A percentile compares a stretch with the other conserved stretches of the same genome.
Conservation (phyloP, 441 rosid species). For the Bocquillonia castaneifolia region DNA sequence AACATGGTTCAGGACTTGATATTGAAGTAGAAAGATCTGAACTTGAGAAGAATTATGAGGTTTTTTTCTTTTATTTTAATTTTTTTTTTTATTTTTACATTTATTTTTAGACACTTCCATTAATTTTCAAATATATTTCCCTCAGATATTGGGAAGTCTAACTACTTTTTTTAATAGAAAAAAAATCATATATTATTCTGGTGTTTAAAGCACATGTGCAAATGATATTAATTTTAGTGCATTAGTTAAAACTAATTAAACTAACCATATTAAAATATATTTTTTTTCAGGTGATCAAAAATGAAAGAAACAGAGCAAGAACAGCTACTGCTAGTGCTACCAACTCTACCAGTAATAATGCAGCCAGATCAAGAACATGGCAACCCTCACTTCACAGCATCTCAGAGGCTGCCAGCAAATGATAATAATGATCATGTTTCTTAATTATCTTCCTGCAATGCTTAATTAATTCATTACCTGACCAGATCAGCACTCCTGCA, state of each 20-base stretch:
- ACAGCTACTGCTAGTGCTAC: slow-evolving; percentile 31
- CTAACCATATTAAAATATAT: neutral
- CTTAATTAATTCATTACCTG: slow-evolving; percentile 6
- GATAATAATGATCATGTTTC: slow-evolving; percentile 21
- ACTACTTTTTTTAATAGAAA: neutral
- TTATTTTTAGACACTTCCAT: neutral
- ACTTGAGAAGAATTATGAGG: slow-evolving; percentile 39
- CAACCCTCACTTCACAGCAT: slow-evolving; percentile 86
- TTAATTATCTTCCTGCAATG: slow-evolving; percentile 9
- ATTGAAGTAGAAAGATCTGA: slow-evolving; percentile 35
- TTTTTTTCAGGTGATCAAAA: slow-evolving; percentile 34
- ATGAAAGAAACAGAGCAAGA: slow-evolving; percentile 48
- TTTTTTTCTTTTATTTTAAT: slow-evolving; percentile 8
- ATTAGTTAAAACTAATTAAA: neutral
- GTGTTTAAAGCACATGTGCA: neutral
- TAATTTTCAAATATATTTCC: neutral
- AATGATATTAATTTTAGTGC: neutral
- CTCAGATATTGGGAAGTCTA: neutral
- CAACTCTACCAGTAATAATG: slow-evolving; percentile 31
- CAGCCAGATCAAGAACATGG: slow-evolving; percentile 63
- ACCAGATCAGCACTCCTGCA: slow-evolving; percentile 13
- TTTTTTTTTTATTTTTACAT: neutral
- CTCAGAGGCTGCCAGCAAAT: slow-evolving; percentile 45
- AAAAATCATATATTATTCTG: neutral
- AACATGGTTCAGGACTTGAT: slow-evolving; percentile 21